phyloP scores from a whole-genome alignment of 2,329 filamentous ascomycete species.

The Venturia carpophila region DNA sequence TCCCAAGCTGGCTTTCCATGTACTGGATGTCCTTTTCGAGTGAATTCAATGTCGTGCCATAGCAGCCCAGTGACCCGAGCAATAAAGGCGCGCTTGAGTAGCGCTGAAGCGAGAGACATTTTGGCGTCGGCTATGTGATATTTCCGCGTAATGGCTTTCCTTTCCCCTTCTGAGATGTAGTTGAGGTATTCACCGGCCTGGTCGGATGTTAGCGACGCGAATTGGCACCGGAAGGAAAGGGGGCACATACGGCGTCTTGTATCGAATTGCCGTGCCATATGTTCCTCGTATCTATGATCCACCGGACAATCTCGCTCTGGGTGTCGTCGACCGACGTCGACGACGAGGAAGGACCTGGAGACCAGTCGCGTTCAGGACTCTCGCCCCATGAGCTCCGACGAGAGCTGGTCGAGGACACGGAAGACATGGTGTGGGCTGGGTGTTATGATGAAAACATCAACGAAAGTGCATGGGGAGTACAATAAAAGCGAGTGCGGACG shows the following conservation, averaged over 20 bases:
- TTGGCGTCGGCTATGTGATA: slow-evolving; percentile 65
- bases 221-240: neutral
- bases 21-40: slow-evolving; percentile 45
- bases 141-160: slow-evolving; percentile 50
- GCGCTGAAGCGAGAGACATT: slow-evolving; percentile 62
- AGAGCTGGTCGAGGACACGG: slow-evolving; percentile 12
- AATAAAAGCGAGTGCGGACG: neutral
- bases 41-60: slow-evolving; percentile 53
- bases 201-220: neutral
- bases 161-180: slow-evolving; percentile 46
- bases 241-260: slow-evolving; percentile 29
- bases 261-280: slow-evolving; percentile 42
- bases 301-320: slow-evolving; percentile 25
- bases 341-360: slow-evolving; percentile 1
- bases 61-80: slow-evolving; percentile 49
- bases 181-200: slow-evolving; percentile 38
- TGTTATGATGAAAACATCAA: slow-evolving; percentile 8
- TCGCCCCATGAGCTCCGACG: slow-evolving; percentile 11
- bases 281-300: slow-evolving; percentile 42
- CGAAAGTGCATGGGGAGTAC: neutral
- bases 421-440: slow-evolving; percentile 11
- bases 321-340: slow-evolving; percentile 10
- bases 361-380: slow-evolving; percentile 8
- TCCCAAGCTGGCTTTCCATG: slow-evolving; percentile 47
- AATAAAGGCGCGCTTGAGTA: slow-evolving; percentile 66